Evolutionary conservation across 2,329 filamentous ascomycete species (phyloP).

Genomic region (Xylariaceae sp.): DNA sequence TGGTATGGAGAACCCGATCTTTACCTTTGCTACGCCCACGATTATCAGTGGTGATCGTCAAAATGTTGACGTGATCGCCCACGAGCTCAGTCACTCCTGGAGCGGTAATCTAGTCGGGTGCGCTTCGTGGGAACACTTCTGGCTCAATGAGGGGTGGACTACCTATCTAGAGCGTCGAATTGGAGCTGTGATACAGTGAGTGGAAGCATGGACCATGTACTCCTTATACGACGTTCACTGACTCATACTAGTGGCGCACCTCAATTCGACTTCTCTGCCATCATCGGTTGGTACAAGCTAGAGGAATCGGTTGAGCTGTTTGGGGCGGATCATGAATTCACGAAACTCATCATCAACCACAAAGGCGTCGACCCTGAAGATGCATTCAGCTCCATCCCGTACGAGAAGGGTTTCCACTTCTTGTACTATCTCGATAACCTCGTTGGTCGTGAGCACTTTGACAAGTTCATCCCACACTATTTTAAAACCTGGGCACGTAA

Average conservation of each 20-base stretch:
- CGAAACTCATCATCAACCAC: conserved; percentile 82
- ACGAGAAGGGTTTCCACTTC: conserved; percentile 96
- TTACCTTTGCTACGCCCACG: conserved; percentile 92
- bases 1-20: conserved; percentile 90
- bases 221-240: background rate
- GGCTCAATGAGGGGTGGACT: conserved; percentile 83
- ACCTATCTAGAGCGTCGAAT: conserved; percentile 90
- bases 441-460: conserved; percentile 81
- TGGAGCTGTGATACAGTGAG: conserved; percentile 65
- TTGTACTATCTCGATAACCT: conserved; percentile 86
- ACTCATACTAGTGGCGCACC: conserved; percentile 56
- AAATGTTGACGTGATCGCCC: conserved; percentile 95
- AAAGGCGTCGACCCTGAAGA: conserved; percentile 93
- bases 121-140: conserved; percentile 79
- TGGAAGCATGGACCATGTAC: background rate
- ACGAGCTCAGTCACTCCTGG: conserved; percentile 69
- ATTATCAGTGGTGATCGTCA: conserved; percentile 88
- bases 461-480: conserved; percentile 94
- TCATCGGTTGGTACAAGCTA: conserved; percentile 92
- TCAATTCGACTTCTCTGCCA: conserved; percentile 89
- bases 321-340: conserved; percentile 86
- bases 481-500: conserved; percentile 82
- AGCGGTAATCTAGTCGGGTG: conserved; percentile 82
- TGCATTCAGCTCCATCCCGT: conserved; percentile 87
- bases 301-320: conserved; percentile 76